Evolutionary conservation across 1,139 yeast genomes (phyloP).

Genomic region (Magnusiomyces suaveolens): DNA sequence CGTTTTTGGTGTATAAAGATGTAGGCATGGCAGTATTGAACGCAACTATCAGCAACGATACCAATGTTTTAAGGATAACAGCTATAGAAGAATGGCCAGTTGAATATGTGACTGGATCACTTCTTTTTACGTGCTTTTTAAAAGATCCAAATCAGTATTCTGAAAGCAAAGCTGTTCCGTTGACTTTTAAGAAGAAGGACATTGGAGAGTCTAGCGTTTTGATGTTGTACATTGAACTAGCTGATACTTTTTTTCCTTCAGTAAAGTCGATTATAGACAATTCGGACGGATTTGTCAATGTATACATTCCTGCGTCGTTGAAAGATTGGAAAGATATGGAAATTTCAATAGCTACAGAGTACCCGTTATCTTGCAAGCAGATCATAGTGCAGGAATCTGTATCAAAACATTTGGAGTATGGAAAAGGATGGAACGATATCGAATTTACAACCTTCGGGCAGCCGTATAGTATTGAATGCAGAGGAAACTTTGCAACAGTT

Average conservation of each 20-base stretch:
- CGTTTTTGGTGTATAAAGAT: neutral
- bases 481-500: neutral
- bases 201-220: neutral
- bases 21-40: slow-evolving; percentile 6
- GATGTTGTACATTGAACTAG: neutral
- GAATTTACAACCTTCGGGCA: neutral
- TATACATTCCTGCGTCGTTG: neutral
- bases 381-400: neutral
- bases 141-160: slow-evolving; percentile 5
- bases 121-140: slow-evolving; percentile 3
- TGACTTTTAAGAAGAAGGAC: neutral
- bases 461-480: neutral
- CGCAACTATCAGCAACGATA: neutral
- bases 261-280: neutral
- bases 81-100: slow-evolving; percentile 6
- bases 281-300: neutral
- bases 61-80: slow-evolving; percentile 7
- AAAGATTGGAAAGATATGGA: neutral
- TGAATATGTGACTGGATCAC: neutral
- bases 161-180: neutral
- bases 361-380: neutral
- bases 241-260: neutral
- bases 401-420: neutral
- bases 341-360: neutral
- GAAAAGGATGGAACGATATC: neutral